phyloP scores from a whole-genome alignment of 768 basidiomycete genomes.

The Clathrus columnatus region DNA sequence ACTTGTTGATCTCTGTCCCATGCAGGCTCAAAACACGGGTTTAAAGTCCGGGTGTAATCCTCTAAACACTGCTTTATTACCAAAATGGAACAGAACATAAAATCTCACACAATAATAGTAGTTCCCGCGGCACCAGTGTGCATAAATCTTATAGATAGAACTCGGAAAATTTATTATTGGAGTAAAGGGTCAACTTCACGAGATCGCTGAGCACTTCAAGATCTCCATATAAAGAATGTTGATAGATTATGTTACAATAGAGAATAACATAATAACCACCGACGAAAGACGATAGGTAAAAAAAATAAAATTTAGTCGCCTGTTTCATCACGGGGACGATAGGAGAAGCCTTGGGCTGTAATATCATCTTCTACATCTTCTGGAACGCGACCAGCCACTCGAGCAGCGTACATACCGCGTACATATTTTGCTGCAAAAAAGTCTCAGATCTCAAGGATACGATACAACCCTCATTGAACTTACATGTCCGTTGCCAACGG shows the following conservation, averaged over 20 bases:
- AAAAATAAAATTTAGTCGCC: slow-evolving; percentile 18
- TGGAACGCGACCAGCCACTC: slow-evolving; percentile 77
- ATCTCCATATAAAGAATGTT: no score
- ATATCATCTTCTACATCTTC: slow-evolving; percentile 81
- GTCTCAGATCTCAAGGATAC: not conserved
- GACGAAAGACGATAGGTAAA: not conserved
- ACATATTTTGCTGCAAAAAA: slow-evolving; percentile 71
- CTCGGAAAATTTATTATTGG: no score
- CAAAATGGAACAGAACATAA: no score
- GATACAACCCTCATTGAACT: slow-evolving; percentile 23
- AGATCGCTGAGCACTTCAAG: no score
- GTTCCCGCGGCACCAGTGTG: no score
- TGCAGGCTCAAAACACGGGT: no score
- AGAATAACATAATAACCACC: not conserved
- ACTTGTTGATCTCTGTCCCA: no score
- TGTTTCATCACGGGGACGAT: slow-evolving; percentile 76
- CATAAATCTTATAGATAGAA: no score
- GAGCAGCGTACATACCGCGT: slow-evolving; percentile 88
- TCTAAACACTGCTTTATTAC: no score
- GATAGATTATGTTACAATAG: not conserved
- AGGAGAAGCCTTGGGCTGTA: slow-evolving; percentile 67
- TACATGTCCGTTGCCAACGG: slow-evolving; percentile 91
- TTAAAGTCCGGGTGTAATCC: no score
- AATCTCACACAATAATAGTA: no score
- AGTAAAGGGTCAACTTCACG: no score